A percentile compares a stretch with the other conserved stretches of the same genome.
Evolutionary conservation across 2,329 filamentous ascomycete genomes (phyloP).

Genomic region (Elsinoe perseae): DNA sequence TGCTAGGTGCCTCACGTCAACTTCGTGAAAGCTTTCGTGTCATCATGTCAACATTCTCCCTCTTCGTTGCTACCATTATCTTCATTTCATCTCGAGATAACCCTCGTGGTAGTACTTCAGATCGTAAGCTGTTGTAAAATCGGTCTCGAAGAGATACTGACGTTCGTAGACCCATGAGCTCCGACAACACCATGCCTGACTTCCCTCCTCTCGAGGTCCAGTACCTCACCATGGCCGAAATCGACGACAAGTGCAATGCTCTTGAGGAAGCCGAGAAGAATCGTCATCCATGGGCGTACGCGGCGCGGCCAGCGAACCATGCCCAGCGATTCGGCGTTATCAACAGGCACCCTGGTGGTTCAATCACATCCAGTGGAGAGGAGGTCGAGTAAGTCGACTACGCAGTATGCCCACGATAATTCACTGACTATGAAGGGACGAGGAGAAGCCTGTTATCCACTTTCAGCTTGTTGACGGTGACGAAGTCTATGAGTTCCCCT

Average conservation of each 20-base stretch:
- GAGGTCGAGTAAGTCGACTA: no score
- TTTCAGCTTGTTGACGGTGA: not conserved
- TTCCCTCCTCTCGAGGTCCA: not conserved
- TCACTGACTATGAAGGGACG: no score
- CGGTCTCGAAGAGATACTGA: no score
- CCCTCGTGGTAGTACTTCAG: not conserved
- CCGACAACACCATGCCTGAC: not conserved
- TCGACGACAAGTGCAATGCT: not conserved
- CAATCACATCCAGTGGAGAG: no score
- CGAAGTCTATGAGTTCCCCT: not conserved
- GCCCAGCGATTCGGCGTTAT: not conserved
- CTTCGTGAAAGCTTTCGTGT: not conserved
- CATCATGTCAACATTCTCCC: no score
- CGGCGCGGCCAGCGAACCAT: not conserved
- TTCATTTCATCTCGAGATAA: no score
- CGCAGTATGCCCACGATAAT: no score
- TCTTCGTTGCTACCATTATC: no score
- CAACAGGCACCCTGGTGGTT: no score
- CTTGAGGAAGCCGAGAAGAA: not conserved
- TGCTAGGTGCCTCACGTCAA: not conserved
- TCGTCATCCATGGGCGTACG: not conserved
- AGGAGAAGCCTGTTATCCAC: not conserved
- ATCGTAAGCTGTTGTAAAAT: not conserved
- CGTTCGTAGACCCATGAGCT: not conserved
- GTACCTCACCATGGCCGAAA: not conserved